Conservation (phyloP, 352 stramenopile genomes). For the Phytophthora uliginosa region DNA sequence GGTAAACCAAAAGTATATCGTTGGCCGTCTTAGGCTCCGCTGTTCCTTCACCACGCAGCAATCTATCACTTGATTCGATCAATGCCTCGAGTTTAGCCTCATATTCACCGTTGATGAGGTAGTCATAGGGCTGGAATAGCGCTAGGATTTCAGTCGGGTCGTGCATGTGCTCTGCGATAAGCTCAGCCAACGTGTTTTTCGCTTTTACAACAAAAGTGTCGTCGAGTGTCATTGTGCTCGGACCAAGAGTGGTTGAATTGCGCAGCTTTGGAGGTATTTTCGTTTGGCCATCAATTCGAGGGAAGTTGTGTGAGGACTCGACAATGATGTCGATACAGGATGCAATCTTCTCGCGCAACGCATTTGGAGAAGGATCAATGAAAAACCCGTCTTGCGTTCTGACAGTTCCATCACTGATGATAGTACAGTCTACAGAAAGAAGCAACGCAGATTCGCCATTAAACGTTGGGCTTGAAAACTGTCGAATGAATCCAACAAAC, state of each 20-base stretch:
- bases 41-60: conserved; percentile 18
- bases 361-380: conserved; percentile 65
- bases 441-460: conserved; percentile 71
- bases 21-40: conserved; percentile 34
- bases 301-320: conserved; percentile 89
- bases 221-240: conserved; percentile 83
- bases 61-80: conserved; percentile 47
- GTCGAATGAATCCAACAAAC: conserved; percentile 83
- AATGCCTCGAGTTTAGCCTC: conserved; percentile 66
- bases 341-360: conserved; percentile 72
- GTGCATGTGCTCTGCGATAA: conserved; percentile 75
- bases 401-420: conserved; percentile 23
- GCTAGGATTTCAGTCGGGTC: conserved; percentile 73
- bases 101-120: conserved; percentile 86
- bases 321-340: conserved; percentile 77
- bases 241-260: conserved; percentile 73
- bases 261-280: conserved; percentile 75
- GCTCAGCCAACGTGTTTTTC: conserved; percentile 67
- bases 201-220: conserved; percentile 83
- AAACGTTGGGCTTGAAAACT: conserved; percentile 64
- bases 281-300: conserved; percentile 89
- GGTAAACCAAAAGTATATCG: conserved; percentile 59
- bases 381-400: conserved; percentile 55
- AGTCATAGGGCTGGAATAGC: conserved; percentile 80
- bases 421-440: conserved; percentile 65